Evolutionary conservation across 2,329 filamentous ascomycete genomes (phyloP), one percentile per base, ranked within the genome.

Genomic region (Xylaria arbuscula): DNA sequence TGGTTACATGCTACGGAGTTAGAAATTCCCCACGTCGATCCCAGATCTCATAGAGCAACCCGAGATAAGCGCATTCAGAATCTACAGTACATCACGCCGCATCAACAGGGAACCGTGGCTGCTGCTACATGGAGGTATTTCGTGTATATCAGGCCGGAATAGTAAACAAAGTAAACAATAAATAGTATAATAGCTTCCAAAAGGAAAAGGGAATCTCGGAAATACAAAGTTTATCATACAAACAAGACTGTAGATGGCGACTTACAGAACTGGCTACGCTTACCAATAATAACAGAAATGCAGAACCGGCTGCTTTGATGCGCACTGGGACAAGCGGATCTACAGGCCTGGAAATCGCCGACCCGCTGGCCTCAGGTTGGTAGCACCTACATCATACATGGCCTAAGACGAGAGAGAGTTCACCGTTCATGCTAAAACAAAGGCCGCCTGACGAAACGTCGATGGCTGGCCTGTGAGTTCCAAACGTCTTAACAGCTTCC

Each of bases 21-120:
- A 66, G 64, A 62, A 59, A 64, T 61, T 36, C 60, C 60, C 61
- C 55, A 45, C 36, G 60, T 45, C 54, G 67, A 70, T 67, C 67
- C 45, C n/a, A 58, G 60, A 64, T 67, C 40, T 53, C 19, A 45
- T 17, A 61, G 47, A 36, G 34, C n/a, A 38, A 48, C 19, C 10
- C 28, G 48, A 56, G 40, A 42, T 56, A 47, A 45, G 22, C 17
- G 9, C 22, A 47, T 47, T 36, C 24, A 40, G 15, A 48, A 38
- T n/a, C 50, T 54, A 13, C n/a, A n/a, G n/a, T n/a, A n/a, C 17
- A 19, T 24, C 13, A 2, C 42, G 51, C 24, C 36, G n/a, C 5
- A 24, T 24, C 8, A 13, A 13, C 4, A 22, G 13, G 28, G 13
- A 11, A 24, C 28, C 10, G 17, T 53, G 34, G 2, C 28, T 53